These are phyloP conservation scores for Dianthus caryophyllus DNA, from an alignment of 148 eudicot species.

Conservation along the genomic window DNA sequence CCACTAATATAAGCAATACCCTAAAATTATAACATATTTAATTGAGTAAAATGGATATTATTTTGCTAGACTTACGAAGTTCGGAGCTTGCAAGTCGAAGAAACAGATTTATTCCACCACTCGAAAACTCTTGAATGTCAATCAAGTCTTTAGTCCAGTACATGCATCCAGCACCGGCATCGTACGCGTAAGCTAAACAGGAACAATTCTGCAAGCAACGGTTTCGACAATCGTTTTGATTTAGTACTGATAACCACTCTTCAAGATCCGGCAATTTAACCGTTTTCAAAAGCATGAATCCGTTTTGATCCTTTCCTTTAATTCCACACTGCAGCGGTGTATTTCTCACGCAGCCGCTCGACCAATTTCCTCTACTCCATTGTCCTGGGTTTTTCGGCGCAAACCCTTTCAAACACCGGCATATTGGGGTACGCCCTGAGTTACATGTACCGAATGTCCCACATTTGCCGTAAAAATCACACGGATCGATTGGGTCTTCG, in stretches of 20 bases:
- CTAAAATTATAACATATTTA: too few relatives aligned
- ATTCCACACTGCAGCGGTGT: conserved; percentile 32
- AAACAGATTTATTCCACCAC: conserved; percentile 8
- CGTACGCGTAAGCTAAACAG: conserved; percentile 14
- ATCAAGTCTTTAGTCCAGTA: conserved; percentile 8
- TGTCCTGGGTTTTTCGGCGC: conserved; percentile 28
- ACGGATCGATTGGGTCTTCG: conserved; percentile 16
- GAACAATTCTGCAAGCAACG: conserved; percentile 17
- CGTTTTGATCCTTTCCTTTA: conserved; percentile 25
- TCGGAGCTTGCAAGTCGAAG: conserved; percentile 13
- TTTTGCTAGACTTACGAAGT: not conserved
- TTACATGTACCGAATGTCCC: conserved; percentile 59
- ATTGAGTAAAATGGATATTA: too few relatives aligned
- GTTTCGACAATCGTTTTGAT: conserved; percentile 28
- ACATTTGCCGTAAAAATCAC: conserved; percentile 48
- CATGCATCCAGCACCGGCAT: conserved; percentile 10
- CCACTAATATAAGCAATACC: too few relatives aligned
- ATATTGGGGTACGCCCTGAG: conserved; percentile 29
- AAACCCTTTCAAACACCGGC: conserved; percentile 51
- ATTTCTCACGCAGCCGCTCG: conserved; percentile 44
- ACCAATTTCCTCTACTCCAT: conserved; percentile 48
- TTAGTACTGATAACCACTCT: not conserved
- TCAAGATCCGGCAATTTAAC: conserved; percentile 36
- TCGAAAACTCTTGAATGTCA: not conserved
- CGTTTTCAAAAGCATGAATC: conserved; percentile 23